Base-by-base conservation (phyloP, 495 filamentous ascomycete genomes). In the Delitschia confertaspora region DNA sequence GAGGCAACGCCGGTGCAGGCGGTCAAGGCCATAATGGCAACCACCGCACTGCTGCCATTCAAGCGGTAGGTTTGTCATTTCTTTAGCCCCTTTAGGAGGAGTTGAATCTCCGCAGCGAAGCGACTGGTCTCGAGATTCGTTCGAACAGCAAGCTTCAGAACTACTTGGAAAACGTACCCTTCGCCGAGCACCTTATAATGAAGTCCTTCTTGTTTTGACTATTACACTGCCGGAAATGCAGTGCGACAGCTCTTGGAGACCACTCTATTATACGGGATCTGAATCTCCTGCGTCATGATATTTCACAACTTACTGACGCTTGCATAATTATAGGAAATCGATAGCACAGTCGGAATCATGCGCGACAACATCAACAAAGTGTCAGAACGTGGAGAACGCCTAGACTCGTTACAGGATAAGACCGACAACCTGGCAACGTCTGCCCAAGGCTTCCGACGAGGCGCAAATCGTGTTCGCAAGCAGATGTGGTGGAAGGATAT, bases 401-500 rank as follows among this genome's bases (percentile, higher is more conserved):
- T 99, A 46, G 85, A 95, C 65, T 75, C 79, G 26, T 80, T 99
- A 24, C 86, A 93, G 69, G 81, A 93, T 64, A 95, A 95, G 76
- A 93, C 93, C 45, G 86, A 94, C 69, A 86, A 89, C 65, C 76
- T 99, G 49, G 84, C 85, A 29, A 72, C 76, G 44, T 88, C 85
- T 23, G 88, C 91, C 45, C 86, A 93, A 64, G 84, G 84, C 37
- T 98, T 98, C 75, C 85, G 88, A 55, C 79, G 87, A 42, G 88
- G 91, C 45, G 91, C 91, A 57, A 96, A 95, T 68, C 74, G 85
- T 51, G 89, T 96, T 44, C 77, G 89, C 55, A 96, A 95, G 75
- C 60, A 67, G 49, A 93, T 95, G 81, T 87, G 78, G 79, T 83
- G 79, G 83, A 83, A 88, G 76, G 89, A 98, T 65, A 95, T 96